Base-by-base conservation (phyloP, 441 rosid genomes). In the Dalechampia spathulata region DNA sequence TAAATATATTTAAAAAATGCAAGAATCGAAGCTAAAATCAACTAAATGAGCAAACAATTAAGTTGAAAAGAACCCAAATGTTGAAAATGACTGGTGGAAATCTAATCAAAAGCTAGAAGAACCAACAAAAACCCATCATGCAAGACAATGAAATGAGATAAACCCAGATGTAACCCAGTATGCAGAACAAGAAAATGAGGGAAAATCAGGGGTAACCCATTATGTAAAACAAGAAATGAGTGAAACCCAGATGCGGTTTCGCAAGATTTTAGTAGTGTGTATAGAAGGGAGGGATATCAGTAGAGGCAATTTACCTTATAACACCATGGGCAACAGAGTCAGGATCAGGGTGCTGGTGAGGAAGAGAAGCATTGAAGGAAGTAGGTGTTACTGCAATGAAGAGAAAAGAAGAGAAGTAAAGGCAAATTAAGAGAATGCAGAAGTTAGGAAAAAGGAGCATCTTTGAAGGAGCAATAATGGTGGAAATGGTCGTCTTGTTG, bases 331-430 rank as follows among this genome's bases (percentile, higher is more conserved):
- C 90, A 71, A 92, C 85, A 46, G 72, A 73, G 12, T 86, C 96
- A 37, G 98, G 98, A 65, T 73, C 73, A 16, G 94, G 90, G 26
- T 88, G 95, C 50, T 86, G 96, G 66, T 91, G 98, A 15, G 81
- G 82, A 55, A 84, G 86, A 61, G 84, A 78, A 67, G 83, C 80
- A 72, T 86, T 88, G 49, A 65, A 44, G n/a, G 78, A 6, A 41
- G 63, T 16, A 63, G n/a, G n/a, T n/a, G 70, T 40, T 34, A 61
- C 11, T 12, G 41, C 44, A 7, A 50, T 60, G n/a, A n/a, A n/a
- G n/a, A n/a, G n/a, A 20, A 58, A 12, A n/a, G 25, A 73, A 45
- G 11, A 34, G 49, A 32, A 58, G 49, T 37, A 45, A 52, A 76
- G 20, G 62, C n/a, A n/a, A n/a, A n/a, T n/a, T n/a, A 67, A 20